Conservation (phyloP, 1,284 basidiomycete species). For the Ustilago hordei region DNA sequence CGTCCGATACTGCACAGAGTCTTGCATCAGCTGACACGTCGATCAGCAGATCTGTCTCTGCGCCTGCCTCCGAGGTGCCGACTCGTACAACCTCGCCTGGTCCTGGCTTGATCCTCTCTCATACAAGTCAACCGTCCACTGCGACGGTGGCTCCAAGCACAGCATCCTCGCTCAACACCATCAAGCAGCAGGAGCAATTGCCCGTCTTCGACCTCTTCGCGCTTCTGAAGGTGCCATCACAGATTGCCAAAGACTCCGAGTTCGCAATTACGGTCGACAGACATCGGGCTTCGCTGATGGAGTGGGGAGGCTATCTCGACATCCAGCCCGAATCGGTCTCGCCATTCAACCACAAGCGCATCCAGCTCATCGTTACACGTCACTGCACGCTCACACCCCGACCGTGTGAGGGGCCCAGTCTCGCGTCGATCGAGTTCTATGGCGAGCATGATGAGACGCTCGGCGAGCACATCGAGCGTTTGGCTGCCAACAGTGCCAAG, state of each 20-base stretch:
- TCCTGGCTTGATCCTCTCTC: conserved; percentile 25
- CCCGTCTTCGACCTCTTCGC: conserved; percentile 43
- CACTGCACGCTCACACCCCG: conserved; percentile 75
- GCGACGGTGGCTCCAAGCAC: conserved; percentile 7
- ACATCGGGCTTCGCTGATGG: conserved; percentile 41
- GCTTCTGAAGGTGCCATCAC: conserved; percentile 42
- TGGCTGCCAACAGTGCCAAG: conserved; percentile 78
- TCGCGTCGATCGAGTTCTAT: conserved; percentile 87
- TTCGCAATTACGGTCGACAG: conserved; percentile 45
- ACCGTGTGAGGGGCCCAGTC: conserved; percentile 71
- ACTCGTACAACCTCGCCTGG: conserved; percentile 40
- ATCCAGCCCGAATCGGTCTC: conserved; percentile 74
- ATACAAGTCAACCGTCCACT: conserved; percentile 19
- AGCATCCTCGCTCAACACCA: conserved; percentile 19
- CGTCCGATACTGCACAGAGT: background rate
- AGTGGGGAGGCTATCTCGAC: conserved; percentile 52
- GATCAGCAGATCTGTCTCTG: conserved; percentile 32
- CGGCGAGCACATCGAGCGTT: conserved; percentile 88
- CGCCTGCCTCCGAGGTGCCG: conserved; percentile 42
- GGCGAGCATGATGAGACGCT: conserved; percentile 91
- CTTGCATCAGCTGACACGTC: conserved; percentile 20
- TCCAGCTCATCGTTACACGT: conserved; percentile 81
- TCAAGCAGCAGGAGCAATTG: conserved; percentile 26
- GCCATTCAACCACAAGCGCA: conserved; percentile 91
- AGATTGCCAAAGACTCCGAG: conserved; percentile 51